Percentiles rank a stretch among this genome's conserved stretches.
These are phyloP conservation scores for Sutorius eximius DNA, from an alignment of 1,284 basidiomycete species.

Conservation along the genomic window DNA sequence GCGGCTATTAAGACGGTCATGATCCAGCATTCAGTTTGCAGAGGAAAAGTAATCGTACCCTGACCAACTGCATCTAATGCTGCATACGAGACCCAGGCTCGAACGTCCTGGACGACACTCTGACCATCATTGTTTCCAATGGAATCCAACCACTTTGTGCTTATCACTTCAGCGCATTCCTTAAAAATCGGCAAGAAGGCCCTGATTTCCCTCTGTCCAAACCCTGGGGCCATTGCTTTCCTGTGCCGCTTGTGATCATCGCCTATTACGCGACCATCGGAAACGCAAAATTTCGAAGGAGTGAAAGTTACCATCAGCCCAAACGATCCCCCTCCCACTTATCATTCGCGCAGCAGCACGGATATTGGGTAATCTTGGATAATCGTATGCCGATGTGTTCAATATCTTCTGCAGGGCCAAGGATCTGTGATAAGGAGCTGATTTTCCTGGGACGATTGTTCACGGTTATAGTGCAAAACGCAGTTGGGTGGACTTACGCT, in stretches of 20 bases:
- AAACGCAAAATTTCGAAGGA: neutral
- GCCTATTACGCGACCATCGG: conserved; percentile 29
- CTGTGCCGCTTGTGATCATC: conserved; percentile 44
- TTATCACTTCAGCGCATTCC: conserved; percentile 22
- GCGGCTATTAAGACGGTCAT: conserved; percentile 33
- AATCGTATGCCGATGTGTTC: conserved; percentile 40
- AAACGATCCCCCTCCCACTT: conserved; percentile 38
- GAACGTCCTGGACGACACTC: conserved; percentile 40
- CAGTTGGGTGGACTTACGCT: conserved; percentile 19
- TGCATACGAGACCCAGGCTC: conserved; percentile 39
- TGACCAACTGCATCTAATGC: conserved; percentile 48
- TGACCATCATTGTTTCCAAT: conserved; percentile 28
- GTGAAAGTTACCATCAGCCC: conserved; percentile 39
- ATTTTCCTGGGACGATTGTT: conserved; percentile 19
- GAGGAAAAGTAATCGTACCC: conserved; percentile 29
- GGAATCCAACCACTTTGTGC: conserved; percentile 44
- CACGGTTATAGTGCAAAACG: neutral
- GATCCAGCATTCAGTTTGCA: neutral
- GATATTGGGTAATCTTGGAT: conserved; percentile 35
- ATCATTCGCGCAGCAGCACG: conserved; percentile 33
- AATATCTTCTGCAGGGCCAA: conserved; percentile 45
- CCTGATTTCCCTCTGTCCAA: conserved; percentile 39
- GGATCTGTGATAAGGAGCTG: conserved; percentile 38
- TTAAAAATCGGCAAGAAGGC: conserved; percentile 40
- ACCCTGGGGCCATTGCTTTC: conserved; percentile 45